A percentile compares a stretch with the other conserved stretches of the same genome.
These are phyloP conservation scores for Lichtheimia ramosa DNA, from an alignment of 371 early-diverging fungal species.

Conservation along the genomic window DNA sequence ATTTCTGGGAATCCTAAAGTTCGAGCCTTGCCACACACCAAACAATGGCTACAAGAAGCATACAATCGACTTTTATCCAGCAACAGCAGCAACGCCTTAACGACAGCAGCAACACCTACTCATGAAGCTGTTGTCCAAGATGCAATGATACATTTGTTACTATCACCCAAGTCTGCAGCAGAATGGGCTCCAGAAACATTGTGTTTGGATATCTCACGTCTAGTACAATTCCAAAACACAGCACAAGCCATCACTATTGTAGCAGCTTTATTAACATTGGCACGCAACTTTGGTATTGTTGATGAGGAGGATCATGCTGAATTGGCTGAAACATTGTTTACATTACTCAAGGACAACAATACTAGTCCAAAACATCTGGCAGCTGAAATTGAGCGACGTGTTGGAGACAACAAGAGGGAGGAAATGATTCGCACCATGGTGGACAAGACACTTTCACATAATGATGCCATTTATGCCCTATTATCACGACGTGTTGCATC, in stretches of 20 bases:
- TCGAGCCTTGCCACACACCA: constrained; percentile 39
- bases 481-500: constrained; percentile 61
- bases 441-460: constrained; percentile 65
- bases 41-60: constrained; percentile 55
- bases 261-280: constrained; percentile 68
- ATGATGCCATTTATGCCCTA: constrained; percentile 67
- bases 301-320: constrained; percentile 7
- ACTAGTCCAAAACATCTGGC: constrained; percentile 53
- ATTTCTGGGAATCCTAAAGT: constrained; percentile 32
- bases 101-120: too few species aligned
- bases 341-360: constrained; percentile 46
- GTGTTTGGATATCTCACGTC: constrained; percentile 57
- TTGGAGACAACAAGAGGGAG: background rate
- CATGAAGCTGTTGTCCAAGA: too few species aligned
- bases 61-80: constrained; percentile 19
- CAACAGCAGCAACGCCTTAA: too few species aligned
- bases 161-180: too few species aligned
- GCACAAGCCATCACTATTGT: constrained; percentile 63
- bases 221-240: constrained; percentile 65
- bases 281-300: constrained; percentile 50
- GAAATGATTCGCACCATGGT: constrained; percentile 61
- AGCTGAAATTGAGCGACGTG: constrained; percentile 26
- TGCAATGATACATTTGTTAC: too few species aligned
- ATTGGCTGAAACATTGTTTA: constrained; percentile 51
- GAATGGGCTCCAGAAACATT: constrained; percentile 62